These are phyloP conservation scores for Adansonia digitata DNA, from an alignment of 345 rosid species.

Conservation along the genomic window DNA sequence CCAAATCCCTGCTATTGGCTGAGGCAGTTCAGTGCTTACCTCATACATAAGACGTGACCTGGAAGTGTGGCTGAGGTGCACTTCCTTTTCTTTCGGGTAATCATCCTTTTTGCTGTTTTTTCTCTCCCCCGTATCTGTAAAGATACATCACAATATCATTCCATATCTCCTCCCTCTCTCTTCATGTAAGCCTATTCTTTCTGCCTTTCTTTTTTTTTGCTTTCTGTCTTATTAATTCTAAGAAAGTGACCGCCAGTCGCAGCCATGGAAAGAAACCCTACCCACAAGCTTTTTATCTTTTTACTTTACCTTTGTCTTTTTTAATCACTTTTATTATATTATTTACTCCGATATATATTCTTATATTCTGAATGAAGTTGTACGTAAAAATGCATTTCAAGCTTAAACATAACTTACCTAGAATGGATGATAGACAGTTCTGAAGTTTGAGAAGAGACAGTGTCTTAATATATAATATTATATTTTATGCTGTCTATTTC, in stretches of 20 bases:
- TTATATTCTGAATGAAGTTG: neutral
- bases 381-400: slow-evolving; percentile 1
- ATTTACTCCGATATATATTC: neutral
- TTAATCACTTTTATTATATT: neutral
- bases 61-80: slow-evolving; percentile 16
- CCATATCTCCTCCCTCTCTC: slow-evolving; percentile 1
- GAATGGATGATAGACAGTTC: slow-evolving; percentile 20
- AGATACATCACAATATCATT: neutral
- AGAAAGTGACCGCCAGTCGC: slow-evolving; percentile 29
- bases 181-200: too few relatives aligned
- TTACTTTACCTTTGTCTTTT: neutral
- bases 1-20: slow-evolving; percentile 14
- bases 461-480: neutral
- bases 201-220: neutral
- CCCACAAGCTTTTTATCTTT: slow-evolving; percentile 28
- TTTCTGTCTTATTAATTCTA: slow-evolving; percentile 29
- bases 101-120: slow-evolving; percentile 42
- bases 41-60: slow-evolving; percentile 19
- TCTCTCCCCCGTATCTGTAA: slow-evolving; percentile 19
- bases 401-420: slow-evolving; percentile 14
- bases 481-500: neutral
- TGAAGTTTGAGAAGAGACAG: slow-evolving; percentile 5
- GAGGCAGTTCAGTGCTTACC: slow-evolving; percentile 29
- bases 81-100: slow-evolving; percentile 67
- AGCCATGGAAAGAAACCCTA: slow-evolving; percentile 20